Conservation (phyloP, 495 filamentous ascomycete genomes). For the Friedmanniomyces simplex region DNA sequence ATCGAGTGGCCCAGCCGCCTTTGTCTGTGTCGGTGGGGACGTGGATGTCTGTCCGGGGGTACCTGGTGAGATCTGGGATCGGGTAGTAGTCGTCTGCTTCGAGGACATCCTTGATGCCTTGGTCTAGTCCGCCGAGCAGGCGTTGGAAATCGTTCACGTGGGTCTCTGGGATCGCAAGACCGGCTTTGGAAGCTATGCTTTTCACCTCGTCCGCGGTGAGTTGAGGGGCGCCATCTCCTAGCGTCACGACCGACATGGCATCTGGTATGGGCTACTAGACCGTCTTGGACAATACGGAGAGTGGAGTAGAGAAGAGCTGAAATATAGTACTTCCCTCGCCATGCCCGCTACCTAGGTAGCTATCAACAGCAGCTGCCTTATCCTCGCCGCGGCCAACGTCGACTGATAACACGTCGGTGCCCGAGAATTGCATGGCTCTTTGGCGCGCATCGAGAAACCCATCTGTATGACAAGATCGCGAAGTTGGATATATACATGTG, state of each 20-base stretch:
- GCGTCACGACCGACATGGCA: slow-evolving; percentile 6
- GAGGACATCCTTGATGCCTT: not conserved
- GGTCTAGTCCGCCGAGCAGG: slow-evolving; percentile 7
- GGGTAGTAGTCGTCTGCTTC: slow-evolving; percentile 1
- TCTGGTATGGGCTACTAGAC: not conserved
- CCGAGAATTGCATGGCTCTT: too few relatives aligned
- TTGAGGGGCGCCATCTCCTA: not conserved
- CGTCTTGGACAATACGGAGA: too few relatives aligned
- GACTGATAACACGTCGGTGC: too few relatives aligned
- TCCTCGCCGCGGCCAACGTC: too few relatives aligned
- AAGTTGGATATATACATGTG: too few relatives aligned
- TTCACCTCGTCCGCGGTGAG: not conserved
- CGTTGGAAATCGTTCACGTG: slow-evolving; percentile 1
- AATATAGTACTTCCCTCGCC: too few relatives aligned
- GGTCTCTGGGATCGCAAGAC: not conserved
- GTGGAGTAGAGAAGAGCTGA: too few relatives aligned
- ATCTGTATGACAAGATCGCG: too few relatives aligned
- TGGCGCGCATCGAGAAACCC: too few relatives aligned
- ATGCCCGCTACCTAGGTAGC: too few relatives aligned
- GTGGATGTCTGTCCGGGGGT: slow-evolving; percentile 3
- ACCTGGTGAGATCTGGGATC: slow-evolving; percentile 1
- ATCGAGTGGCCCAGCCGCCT: slow-evolving; percentile 9
- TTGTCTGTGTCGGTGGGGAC: slow-evolving; percentile 4
- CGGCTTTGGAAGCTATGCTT: not conserved
- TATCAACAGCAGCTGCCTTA: too few relatives aligned